Evolutionary conservation across 179 eudicot species (phyloP), one percentile per base, ranked within the genome.

Genomic region (Spergularia azorica): DNA sequence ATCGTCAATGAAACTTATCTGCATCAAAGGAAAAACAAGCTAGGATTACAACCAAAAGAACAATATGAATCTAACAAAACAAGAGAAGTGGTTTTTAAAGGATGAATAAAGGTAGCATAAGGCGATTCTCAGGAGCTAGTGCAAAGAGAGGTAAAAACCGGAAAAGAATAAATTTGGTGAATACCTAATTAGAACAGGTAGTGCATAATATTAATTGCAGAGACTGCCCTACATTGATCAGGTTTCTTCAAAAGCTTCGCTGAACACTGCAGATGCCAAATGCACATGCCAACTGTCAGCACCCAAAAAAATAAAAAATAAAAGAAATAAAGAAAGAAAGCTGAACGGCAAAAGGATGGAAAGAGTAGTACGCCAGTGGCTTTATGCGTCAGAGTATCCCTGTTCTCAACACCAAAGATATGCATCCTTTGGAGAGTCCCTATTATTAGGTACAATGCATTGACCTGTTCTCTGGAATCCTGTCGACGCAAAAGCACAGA

Each of bases 1-100:
- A 87, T 95, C 93, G 84, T 95, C 99, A 68, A 95, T 90, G 87
- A 95, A 95, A 86, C 98, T 91, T 85, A 95, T 89, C 99, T 95
- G 89, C 82, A 76, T 59, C 81, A 10, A 74, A 59, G 62, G 46
- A n/a, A 76, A 7, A 80, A 46, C 11, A 68, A 10, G 39, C 43
- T n/a, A 73, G 0, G 32, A 36, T 79, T 55, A 68, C 46, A 41
- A 57, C 15, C 70, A 46, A n/a, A 13, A 10, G 5, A 70, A 21
- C 11, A 50, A 21, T 18, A 20, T 20, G 39, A 68, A 50, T 68
- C 50, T 50, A 3, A 21, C 38, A 38, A 54, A 59, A 63, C 18
- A 20, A 16, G 50, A 17, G 13, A 7, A 77, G 51, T 8, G 39
- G 17, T 12, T 15, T 5, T 39, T 13, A 32, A 36, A 10, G 43